Percentiles rank a stretch among this genome's conserved stretches.
Conservation (phyloP, 768 basidiomycete genomes). For the Tremella mesenterica region DNA sequence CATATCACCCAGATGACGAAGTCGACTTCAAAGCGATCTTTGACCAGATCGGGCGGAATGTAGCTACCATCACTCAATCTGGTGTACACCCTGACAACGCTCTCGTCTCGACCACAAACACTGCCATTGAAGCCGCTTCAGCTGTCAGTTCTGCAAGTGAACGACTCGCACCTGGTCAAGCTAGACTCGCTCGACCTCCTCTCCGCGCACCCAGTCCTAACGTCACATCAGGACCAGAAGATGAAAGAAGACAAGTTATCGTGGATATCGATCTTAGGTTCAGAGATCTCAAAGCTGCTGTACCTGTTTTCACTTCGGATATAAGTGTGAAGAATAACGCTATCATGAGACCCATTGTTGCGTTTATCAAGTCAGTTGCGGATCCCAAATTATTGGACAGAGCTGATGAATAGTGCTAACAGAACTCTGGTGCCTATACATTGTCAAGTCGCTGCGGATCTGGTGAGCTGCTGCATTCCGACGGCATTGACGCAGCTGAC, state of each 20-base stretch:
- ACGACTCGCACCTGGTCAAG: conserved; percentile 71
- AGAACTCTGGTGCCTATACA: conserved; percentile 89
- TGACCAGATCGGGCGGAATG: conserved; percentile 81
- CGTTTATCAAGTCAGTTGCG: conserved; percentile 82
- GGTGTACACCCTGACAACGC: conserved; percentile 29
- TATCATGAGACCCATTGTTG: conserved; percentile 87
- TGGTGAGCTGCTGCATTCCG: conserved; percentile 42
- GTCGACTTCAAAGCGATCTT: conserved; percentile 71
- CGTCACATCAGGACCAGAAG: conserved; percentile 16
- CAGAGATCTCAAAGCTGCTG: conserved; percentile 86
- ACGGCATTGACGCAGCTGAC: background rate
- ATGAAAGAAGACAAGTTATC: conserved; percentile 38
- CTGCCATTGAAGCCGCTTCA: conserved; percentile 8
- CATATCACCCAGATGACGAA: conserved; percentile 62
- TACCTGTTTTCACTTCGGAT: conserved; percentile 82
- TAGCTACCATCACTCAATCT: conserved; percentile 50
- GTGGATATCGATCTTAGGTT: conserved; percentile 93
- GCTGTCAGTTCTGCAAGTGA: conserved; percentile 16
- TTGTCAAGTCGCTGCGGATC: conserved; percentile 72
- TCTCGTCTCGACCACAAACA: conserved; percentile 2
- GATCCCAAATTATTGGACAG: background rate
- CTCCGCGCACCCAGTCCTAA: conserved; percentile 57
- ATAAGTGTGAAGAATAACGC: conserved; percentile 88
- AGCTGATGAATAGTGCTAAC: conserved; percentile 59
- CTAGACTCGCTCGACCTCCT: conserved; percentile 76